Evolutionary conservation across 164 flowering plant genomes (phyloP), one percentile per base, ranked within the genome.

Genomic region (Aristolochia fimbriata): DNA sequence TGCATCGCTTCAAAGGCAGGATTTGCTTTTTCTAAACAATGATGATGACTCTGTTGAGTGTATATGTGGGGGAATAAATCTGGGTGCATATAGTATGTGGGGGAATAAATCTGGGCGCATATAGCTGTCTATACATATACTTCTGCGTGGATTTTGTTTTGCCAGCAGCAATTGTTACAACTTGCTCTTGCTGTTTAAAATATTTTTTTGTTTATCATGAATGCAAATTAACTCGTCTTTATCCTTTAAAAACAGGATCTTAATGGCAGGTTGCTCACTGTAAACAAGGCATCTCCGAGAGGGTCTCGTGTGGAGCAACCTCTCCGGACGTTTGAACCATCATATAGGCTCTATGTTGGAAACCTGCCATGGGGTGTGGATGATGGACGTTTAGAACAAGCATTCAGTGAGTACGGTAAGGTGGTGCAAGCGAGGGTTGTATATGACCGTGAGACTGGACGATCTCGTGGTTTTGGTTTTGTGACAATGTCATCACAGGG

Each of bases 261-360:
- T 5, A 68, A 65, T 67, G 97, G 97, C 53, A 83, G 99, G 72
- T 57, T 74, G 15, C 70, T 93, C 64, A 90, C 88, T 27, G 99
- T 93, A 20, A 88, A 88, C 73, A 90, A 80, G 74, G 97, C 99
- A 61, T 77, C 90, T 57, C 96, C 91, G 22, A 84, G 78, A 77
- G 97, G 97, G 61, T 43, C 88, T 47, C 65, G 77, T 22, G 75
- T 78, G 24, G 94, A 83, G 61, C 81, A 85, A 9, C 55, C 80
- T 15, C 81, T 85, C 66, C 80, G 88, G 25, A 62, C 15, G 12
- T 75, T 48, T 69, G 81, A 64, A 20, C 67, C 86, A 62, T 30
- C 80, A 54, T 62, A 66, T 67, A 82, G 77, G 70, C 57, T 82
- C 21, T 84, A 81, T 60, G 85, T 82, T 41, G 86, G 89, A 20